Evolutionary conservation across 2,329 filamentous ascomycete species (phyloP), one percentile per base, ranked within the genome.

Genomic region (Taxawa tesnikishii): DNA sequence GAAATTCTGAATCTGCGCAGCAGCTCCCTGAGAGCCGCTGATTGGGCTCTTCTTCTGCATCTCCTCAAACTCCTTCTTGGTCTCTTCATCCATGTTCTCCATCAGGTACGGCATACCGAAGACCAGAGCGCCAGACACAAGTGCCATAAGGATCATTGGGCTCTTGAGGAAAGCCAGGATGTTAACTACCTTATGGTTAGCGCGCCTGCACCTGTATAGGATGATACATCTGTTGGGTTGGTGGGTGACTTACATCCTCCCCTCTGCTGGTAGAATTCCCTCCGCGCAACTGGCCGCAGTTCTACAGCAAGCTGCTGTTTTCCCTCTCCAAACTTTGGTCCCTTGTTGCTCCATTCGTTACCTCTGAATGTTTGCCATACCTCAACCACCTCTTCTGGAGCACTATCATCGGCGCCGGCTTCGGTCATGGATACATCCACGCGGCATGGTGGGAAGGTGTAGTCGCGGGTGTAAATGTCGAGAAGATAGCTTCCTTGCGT

Each of bases 81-180:
- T 81, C 58, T 98, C 90, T n/a, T 84, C 84, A 54, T 96, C 90
- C 87, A 98, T 87, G 54, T 90, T 94, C 31, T 96, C 87, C 63
- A 96, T 76, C 34, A 98, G 58, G 58, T 94, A 90, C 10, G 90
- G 90, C 81, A 96, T 83, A 43, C 87, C 87, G 47, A 96, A 70
- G 41, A 94, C 85, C 43, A 94, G 65, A 4, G 63, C 77, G 64
- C 94, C 74, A 39, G 79, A 84, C 24, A 90, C 75, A 19, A 93
- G 59, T 4, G 80, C 85, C 65, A 98, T 79, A 38, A 98, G 69
- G 42, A 96, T 94, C 85, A 96, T 96, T 3, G 90, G 90, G 53
- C 83, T 94, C 65, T 90, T 90, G 47, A 94, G 66, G 34, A 94
- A 76, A 37, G 72, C 73, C 36, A 94, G 50, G n/a, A 87, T 15